A percentile compares a stretch with the other conserved stretches of the same genome.
Conservation (phyloP, 495 filamentous ascomycete species). For the Aspergillus sclerotiicarbonarius region DNA sequence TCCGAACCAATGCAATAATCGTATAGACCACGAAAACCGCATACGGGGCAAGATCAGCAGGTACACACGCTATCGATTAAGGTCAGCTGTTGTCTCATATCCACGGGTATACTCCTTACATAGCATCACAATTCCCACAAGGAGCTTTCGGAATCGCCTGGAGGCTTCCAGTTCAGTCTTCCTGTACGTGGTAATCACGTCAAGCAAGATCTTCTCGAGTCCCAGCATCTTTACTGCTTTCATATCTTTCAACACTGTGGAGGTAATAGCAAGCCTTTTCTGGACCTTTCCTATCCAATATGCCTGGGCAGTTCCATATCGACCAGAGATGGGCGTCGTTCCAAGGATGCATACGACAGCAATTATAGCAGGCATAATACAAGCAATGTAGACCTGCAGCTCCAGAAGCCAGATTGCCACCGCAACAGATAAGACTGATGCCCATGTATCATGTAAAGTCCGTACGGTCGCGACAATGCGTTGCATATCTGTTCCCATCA, state of each 20-base stretch:
- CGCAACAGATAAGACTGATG: background rate
- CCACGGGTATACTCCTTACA: background rate
- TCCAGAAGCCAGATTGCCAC: background rate
- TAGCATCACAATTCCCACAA: background rate
- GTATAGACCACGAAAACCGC: background rate
- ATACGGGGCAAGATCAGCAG: background rate
- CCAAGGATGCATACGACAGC: background rate
- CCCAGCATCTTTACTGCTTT: background rate
- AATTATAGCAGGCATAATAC: background rate
- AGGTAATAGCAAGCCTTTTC: background rate
- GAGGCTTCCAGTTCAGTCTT: background rate
- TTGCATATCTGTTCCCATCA: background rate
- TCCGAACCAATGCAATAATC: background rate
- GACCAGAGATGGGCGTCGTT: background rate
- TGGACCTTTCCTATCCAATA: background rate
- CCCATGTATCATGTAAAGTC: constrained; percentile 1
- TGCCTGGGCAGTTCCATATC: background rate
- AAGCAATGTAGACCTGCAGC: background rate
- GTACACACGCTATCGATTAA: background rate
- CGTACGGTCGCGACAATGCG: background rate
- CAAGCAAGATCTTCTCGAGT: background rate
- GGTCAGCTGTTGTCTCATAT: background rate
- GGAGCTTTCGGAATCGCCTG: background rate
- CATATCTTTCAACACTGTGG: background rate
- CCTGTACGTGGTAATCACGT: background rate